A percentile compares a stretch with the other conserved stretches of the same genome.
phyloP scores from a whole-genome alignment of 169 alveolate species.

The Eimeria sp. region DNA sequence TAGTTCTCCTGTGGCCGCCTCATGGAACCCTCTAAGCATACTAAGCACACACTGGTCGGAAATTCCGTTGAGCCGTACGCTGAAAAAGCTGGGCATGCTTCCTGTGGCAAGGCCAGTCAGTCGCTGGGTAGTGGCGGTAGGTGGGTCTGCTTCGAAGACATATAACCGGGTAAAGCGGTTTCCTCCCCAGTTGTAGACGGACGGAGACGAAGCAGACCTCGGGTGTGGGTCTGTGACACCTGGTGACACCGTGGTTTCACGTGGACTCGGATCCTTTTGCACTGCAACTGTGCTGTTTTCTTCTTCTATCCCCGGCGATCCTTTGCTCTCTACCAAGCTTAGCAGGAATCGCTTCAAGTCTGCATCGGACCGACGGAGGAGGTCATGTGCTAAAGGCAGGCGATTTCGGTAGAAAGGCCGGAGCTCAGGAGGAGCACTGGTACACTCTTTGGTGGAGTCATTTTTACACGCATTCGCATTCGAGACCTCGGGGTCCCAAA shows the following conservation, averaged over 20 bases:
- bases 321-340: not conserved
- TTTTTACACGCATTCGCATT: not conserved
- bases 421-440: conserved; percentile 19
- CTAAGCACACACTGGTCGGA: not conserved
- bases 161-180: conserved; percentile 80
- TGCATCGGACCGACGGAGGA: conserved; percentile 77
- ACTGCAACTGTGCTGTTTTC: not conserved
- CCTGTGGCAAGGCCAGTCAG: conserved; percentile 89
- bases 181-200: conserved; percentile 46
- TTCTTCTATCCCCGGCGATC: not conserved
- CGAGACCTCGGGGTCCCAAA: conserved; percentile 81
- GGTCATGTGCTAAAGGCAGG: conserved; percentile 60
- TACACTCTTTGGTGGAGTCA: conserved; percentile 24
- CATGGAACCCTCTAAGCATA: not conserved
- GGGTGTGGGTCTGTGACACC: not conserved
- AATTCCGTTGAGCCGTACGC: conserved; percentile 4
- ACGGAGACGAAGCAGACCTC: not conserved
- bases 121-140: conserved; percentile 90
- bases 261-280: not conserved
- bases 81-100: conserved; percentile 86
- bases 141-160: conserved; percentile 88
- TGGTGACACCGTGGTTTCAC: not conserved
- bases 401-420: conserved; percentile 71
- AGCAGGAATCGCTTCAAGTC: conserved; percentile 22
- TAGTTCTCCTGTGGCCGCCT: too few species aligned